A percentile compares a stretch with the other conserved stretches of the same genome.
phyloP scores from a whole-genome alignment of 805 yeast genomes.

The Nakazawaea ishiwadae region DNA sequence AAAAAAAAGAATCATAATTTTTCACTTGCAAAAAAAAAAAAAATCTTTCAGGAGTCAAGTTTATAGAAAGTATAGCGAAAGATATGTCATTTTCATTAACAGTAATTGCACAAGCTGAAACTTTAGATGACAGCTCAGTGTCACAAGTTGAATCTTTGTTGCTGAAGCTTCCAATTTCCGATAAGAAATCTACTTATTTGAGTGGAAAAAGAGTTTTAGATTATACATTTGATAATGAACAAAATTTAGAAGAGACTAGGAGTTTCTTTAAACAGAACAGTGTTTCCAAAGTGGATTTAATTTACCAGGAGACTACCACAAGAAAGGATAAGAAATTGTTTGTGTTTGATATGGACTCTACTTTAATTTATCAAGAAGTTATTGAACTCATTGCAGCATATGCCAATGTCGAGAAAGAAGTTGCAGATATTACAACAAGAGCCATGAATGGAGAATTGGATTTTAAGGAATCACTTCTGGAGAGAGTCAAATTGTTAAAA shows the following conservation, averaged over 20 bases:
- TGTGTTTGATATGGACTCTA: constrained; percentile 97
- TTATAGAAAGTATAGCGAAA: no score
- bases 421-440: constrained; percentile 80
- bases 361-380: constrained; percentile 92
- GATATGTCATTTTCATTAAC: constrained; percentile 20
- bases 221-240: constrained; percentile 22
- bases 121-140: constrained; percentile 19
- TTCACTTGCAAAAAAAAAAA: background rate
- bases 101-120: constrained; percentile 22
- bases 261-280: constrained; percentile 20
- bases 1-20: background rate
- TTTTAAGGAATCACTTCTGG: constrained; percentile 72
- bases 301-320: constrained; percentile 33
- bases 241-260: constrained; percentile 5
- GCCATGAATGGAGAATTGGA: constrained; percentile 98
- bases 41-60: background rate
- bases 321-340: constrained; percentile 51
- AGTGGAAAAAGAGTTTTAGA: constrained; percentile 36
- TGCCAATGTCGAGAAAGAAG: constrained; percentile 86
- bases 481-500: constrained; percentile 72
- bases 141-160: constrained; percentile 22
- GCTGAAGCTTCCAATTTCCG: constrained; percentile 24
- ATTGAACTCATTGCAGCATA: constrained; percentile 93
- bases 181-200: constrained; percentile 23
- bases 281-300: constrained; percentile 32